Conservation (phyloP, 768 basidiomycete genomes). For the Artomyces pyxidatus region DNA sequence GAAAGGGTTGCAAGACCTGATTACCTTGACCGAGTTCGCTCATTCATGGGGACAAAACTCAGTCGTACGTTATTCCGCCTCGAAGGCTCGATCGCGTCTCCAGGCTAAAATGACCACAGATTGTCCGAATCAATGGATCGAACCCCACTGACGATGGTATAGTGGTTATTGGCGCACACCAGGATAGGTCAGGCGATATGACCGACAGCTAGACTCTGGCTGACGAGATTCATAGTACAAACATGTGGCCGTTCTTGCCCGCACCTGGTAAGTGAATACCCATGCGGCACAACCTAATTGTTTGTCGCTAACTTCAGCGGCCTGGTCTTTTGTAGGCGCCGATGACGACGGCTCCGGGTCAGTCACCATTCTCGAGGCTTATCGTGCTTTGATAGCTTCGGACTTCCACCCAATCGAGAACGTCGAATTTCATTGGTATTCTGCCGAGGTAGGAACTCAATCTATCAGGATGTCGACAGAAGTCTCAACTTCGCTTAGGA, state of each 20-base stretch:
- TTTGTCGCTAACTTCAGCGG: too few relatives aligned
- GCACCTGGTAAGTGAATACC: slow-evolving; percentile 55
- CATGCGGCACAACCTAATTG: too few relatives aligned
- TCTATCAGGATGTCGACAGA: background rate
- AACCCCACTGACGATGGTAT: slow-evolving; percentile 50
- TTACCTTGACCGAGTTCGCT: slow-evolving; percentile 63
- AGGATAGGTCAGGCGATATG: slow-evolving; percentile 58
- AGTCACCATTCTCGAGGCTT: slow-evolving; percentile 75
- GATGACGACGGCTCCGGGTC: slow-evolving; percentile 57
- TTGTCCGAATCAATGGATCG: slow-evolving; percentile 70
- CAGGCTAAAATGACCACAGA: slow-evolving; percentile 35
- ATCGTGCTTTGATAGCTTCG: slow-evolving; percentile 59
- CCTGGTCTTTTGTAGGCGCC: slow-evolving; percentile 40
- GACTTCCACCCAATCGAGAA: slow-evolving; percentile 59
- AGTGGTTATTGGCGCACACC: slow-evolving; percentile 73
- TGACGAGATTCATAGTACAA: too few relatives aligned
- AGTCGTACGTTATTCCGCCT: slow-evolving; percentile 39
- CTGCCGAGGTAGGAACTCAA: slow-evolving; percentile 52
- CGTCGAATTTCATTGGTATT: slow-evolving; percentile 82
- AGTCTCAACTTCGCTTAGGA: slow-evolving; percentile 37
- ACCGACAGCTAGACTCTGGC: too few relatives aligned
- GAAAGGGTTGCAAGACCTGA: slow-evolving; percentile 41
- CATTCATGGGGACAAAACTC: slow-evolving; percentile 85
- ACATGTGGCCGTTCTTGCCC: slow-evolving; percentile 67
- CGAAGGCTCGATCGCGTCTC: background rate